Conservation (phyloP, 2,329 filamentous ascomycete species). For the Periconia sp. region DNA sequence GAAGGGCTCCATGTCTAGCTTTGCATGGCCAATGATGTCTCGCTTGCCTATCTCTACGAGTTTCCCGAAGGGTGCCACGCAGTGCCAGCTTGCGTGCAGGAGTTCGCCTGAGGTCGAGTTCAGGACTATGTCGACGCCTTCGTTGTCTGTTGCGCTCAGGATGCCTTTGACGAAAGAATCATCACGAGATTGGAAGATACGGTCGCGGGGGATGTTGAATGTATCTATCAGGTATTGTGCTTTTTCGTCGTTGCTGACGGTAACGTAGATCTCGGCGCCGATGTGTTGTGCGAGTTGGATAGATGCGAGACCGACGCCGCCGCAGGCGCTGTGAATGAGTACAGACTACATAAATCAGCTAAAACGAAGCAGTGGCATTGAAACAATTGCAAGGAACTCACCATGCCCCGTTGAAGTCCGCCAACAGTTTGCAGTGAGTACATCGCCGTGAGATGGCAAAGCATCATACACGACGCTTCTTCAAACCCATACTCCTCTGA, state of each 20-base stretch:
- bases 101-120: conserved; percentile 30
- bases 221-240: conserved; percentile 11
- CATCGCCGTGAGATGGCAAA: no score
- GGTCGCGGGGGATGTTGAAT: conserved; percentile 20
- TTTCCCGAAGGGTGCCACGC: conserved; percentile 39
- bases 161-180: conserved; percentile 3
- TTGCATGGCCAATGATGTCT: conserved; percentile 7
- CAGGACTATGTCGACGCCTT: conserved; percentile 40
- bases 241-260: conserved; percentile 23
- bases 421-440: no score
- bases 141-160: conserved; percentile 14
- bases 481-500: no score
- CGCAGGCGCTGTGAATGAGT: conserved; percentile 22
- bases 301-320: conserved; percentile 21
- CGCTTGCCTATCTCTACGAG: conserved; percentile 26
- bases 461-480: no score
- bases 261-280: conserved; percentile 30
- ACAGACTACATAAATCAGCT: no score
- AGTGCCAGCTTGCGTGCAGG: conserved; percentile 38
- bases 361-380: no score
- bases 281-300: conserved; percentile 17
- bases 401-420: no score
- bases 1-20: conserved; percentile 16
- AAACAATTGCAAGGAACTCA: no score
- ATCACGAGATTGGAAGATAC: conserved; percentile 36